These are phyloP conservation scores for Carex scoparia DNA, from an alignment of 176 grass and related monocot genomes.

Conservation along the genomic window DNA sequence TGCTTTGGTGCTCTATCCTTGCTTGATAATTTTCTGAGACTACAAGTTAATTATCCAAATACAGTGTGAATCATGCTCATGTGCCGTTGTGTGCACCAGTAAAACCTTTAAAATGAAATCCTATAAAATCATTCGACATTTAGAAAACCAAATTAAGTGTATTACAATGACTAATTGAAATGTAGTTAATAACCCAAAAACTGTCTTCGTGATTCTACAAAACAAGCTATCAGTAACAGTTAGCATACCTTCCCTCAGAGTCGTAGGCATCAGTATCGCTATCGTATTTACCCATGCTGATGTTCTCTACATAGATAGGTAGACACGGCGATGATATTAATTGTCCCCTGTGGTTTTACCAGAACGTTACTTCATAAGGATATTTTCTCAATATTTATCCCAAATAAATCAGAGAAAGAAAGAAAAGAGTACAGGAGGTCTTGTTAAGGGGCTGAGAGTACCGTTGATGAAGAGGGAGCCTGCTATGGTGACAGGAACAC, in stretches of 20 bases:
- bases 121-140: neutral
- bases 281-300: conserved; percentile 58
- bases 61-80: neutral
- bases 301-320: conserved; percentile 72
- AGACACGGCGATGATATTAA: conserved; percentile 13
- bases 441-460: conserved; percentile 29
- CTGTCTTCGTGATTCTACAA: neutral
- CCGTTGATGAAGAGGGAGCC: conserved; percentile 48
- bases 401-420: conserved; percentile 6
- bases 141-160: neutral
- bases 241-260: conserved; percentile 47
- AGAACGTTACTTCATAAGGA: neutral
- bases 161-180: neutral
- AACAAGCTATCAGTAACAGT: neutral
- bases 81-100: neutral
- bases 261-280: conserved; percentile 68
- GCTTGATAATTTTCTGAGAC: neutral
- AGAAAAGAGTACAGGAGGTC: conserved; percentile 32
- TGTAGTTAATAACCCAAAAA: no score
- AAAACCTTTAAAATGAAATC: neutral
- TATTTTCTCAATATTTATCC: neutral
- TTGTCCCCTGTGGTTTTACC: conserved; percentile 32
- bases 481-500: neutral
- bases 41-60: neutral
- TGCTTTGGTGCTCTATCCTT: neutral